These are phyloP conservation scores for Daldinia concentrica DNA, from an alignment of 495 filamentous ascomycete genomes.

Conservation along the genomic window DNA sequence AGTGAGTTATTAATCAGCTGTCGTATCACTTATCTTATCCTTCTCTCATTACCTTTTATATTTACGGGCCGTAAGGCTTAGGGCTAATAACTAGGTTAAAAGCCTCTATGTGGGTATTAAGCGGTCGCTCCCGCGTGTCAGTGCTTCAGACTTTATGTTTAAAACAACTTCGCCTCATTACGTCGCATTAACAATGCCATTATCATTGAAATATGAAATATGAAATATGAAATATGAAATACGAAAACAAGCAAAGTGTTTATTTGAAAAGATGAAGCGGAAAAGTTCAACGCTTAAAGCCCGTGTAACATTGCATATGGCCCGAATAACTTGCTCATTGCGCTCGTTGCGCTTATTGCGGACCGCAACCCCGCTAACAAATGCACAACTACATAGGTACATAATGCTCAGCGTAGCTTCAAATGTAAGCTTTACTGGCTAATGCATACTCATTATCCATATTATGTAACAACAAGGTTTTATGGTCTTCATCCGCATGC, in stretches of 20 bases:
- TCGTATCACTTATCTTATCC: not conserved
- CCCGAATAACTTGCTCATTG: slow-evolving; percentile 2
- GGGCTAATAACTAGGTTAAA: not conserved
- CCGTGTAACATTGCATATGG: not conserved
- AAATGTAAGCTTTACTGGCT: slow-evolving; percentile 2
- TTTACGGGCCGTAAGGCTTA: not conserved
- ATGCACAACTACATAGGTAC: not conserved
- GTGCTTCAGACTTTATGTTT: not conserved
- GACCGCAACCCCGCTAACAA: not conserved
- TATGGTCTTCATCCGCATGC: not conserved
- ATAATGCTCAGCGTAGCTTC: not conserved
- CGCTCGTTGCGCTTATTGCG: slow-evolving; percentile 7
- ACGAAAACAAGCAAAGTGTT: too few relatives aligned
- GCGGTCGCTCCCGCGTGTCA: not conserved
- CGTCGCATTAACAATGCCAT: not conserved
- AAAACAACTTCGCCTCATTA: not conserved
- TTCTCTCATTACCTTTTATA: not conserved
- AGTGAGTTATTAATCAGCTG: not conserved
- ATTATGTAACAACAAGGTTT: too few relatives aligned
- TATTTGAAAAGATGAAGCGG: not conserved
- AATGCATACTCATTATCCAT: not conserved
- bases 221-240: too few relatives aligned
- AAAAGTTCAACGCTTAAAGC: not conserved
- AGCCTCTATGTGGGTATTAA: not conserved
- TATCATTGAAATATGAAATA: not conserved